These are phyloP conservation scores for Crataegus laevigata DNA, from an alignment of 306 rosid genomes.

Conservation along the genomic window DNA sequence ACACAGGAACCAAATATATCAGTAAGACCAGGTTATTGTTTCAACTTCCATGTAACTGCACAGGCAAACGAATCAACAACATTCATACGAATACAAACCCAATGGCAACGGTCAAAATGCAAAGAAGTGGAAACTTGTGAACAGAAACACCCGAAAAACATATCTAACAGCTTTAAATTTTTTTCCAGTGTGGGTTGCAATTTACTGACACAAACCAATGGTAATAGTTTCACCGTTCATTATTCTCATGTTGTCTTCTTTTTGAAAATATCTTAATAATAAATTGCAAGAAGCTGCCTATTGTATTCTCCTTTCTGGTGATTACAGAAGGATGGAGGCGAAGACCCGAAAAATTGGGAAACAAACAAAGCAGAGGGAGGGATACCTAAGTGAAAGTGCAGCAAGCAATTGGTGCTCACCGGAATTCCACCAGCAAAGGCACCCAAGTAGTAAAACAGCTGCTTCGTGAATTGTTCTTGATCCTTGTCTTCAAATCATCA, in stretches of 20 bases:
- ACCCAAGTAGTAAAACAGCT: conserved; percentile 83
- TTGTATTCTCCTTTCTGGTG: background rate
- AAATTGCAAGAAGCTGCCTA: background rate
- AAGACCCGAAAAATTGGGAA: background rate
- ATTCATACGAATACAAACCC: background rate
- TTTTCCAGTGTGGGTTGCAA: background rate
- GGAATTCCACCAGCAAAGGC: conserved; percentile 95
- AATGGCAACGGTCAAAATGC: background rate
- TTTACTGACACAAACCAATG: background rate
- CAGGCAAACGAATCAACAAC: background rate
- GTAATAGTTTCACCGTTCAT: background rate
- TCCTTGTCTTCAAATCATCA: conserved; percentile 62
- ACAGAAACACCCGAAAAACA: background rate
- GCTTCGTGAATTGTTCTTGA: conserved; percentile 84
- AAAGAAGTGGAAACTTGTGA: background rate
- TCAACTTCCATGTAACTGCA: background rate
- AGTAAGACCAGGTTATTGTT: conserved; percentile 5
- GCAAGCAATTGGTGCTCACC: conserved; percentile 93
- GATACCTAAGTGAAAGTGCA: conserved; percentile 75
- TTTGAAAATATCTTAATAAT: background rate
- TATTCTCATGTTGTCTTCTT: background rate
- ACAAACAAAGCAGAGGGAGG: conserved; percentile 47
- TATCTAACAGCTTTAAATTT: background rate
- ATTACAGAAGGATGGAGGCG: conserved; percentile 20
- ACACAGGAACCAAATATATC: conserved; percentile 18